phyloP scores from a whole-genome alignment of 208 protist genomes.

The Eutreptiella sp. region DNA sequence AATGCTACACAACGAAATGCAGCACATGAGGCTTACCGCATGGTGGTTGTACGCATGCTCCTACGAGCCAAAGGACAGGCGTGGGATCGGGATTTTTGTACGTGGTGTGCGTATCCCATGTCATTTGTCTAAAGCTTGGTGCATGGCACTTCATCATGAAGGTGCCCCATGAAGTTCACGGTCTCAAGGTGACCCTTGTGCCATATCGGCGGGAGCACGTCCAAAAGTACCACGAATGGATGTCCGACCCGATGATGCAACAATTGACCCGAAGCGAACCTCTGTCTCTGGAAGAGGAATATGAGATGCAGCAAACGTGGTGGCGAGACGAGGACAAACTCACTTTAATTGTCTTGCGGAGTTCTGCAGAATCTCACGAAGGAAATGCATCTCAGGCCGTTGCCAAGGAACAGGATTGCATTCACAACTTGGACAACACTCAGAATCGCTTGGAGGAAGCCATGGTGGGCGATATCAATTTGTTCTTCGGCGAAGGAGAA shows the following conservation, averaged over 20 bases:
- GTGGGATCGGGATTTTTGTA: no score
- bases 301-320: conserved; percentile 74
- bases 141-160: no score
- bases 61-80: no score
- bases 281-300: conserved; percentile 68
- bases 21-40: no score
- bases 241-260: conserved; percentile 57
- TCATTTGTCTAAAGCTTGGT: no score
- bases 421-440: neutral
- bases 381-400: neutral
- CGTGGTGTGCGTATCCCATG: no score
- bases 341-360: conserved; percentile 75
- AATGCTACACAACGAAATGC: no score
- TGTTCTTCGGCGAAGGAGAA: conserved; percentile 53
- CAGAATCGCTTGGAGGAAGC: neutral
- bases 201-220: conserved; percentile 73
- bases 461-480: conserved; percentile 80
- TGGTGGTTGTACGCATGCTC: no score
- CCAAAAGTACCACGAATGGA: conserved; percentile 75
- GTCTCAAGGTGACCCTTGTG: conserved; percentile 53
- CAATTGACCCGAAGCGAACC: conserved; percentile 70
- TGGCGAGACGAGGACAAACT: conserved; percentile 64
- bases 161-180: conserved; percentile 22
- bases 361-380: conserved; percentile 8
- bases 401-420: neutral